phyloP scores from a whole-genome alignment of 2,329 filamentous ascomycete species.

The Apiospora rasikravindrae region DNA sequence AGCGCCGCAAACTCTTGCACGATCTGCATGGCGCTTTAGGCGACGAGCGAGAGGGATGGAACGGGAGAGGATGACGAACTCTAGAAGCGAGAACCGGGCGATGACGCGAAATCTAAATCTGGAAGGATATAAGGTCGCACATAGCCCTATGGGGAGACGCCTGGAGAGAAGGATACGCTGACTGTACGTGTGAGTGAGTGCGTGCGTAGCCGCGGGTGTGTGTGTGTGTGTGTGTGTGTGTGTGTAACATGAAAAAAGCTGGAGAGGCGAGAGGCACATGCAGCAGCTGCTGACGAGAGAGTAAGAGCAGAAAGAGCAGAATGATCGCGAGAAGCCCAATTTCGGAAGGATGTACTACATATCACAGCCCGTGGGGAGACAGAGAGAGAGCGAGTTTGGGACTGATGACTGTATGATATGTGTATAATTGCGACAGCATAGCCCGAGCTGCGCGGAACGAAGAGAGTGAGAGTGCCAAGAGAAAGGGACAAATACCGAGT shows the following conservation, averaged over 20 bases:
- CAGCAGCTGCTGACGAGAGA: background rate
- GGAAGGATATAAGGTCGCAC: background rate
- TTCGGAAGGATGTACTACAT: background rate
- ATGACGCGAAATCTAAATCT: background rate
- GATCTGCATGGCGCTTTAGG: background rate
- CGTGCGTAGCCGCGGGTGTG: background rate
- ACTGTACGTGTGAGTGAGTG: background rate
- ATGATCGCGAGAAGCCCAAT: background rate
- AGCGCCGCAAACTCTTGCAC: slow-evolving; percentile 1
- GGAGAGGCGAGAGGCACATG: background rate
- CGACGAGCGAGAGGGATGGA: background rate
- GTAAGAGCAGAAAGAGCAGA: background rate
- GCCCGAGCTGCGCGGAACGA: background rate
- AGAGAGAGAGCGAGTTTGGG: background rate
- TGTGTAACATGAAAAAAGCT: background rate
- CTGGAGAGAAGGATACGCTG: background rate
- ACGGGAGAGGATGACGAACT: background rate
- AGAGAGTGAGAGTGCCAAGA: background rate
- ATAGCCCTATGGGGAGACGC: background rate
- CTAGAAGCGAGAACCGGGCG: background rate
- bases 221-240: background rate
- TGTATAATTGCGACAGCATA: background rate
- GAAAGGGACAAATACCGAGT: background rate
- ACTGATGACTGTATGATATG: background rate
- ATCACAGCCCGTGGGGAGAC: background rate